A percentile compares a stretch with the other conserved stretches of the same genome.
These are phyloP conservation scores for Durotheca rogersii DNA, from an alignment of 495 filamentous ascomycete genomes.

Conservation along the genomic window DNA sequence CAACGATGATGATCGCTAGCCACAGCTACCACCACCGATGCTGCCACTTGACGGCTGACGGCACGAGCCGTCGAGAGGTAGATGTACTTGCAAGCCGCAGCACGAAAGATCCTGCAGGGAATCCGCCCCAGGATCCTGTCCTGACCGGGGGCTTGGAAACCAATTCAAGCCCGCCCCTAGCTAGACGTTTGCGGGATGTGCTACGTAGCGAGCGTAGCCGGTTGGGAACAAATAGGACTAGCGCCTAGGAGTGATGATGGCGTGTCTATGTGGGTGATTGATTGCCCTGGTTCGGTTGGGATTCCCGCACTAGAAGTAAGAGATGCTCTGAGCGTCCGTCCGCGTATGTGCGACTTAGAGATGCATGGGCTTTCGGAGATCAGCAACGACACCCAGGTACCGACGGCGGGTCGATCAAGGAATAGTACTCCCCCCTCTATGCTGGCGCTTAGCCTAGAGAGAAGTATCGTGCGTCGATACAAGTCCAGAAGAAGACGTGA, in stretches of 20 bases:
- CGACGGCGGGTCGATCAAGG: conserved; percentile 2
- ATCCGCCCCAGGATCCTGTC: conserved; percentile 18
- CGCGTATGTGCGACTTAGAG: conserved; percentile 17
- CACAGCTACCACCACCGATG: no score
- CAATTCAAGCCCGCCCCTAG: conserved; percentile 25
- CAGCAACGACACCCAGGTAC: conserved; percentile 5
- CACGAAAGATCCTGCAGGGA: conserved; percentile 25
- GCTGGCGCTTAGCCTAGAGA: not conserved
- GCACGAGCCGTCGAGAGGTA: conserved; percentile 9
- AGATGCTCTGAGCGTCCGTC: conserved; percentile 9
- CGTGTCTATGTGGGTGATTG: conserved; percentile 22
- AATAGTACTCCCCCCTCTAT: no score
- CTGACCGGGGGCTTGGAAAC: conserved; percentile 23
- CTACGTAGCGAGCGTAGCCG: conserved; percentile 24
- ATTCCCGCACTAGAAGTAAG: conserved; percentile 6
- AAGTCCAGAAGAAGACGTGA: conserved; percentile 13
- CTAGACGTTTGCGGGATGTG: conserved; percentile 31
- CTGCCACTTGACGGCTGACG: conserved; percentile 5
- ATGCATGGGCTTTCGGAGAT: conserved; percentile 2
- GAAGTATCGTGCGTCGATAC: not conserved
- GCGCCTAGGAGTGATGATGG: conserved; percentile 8
- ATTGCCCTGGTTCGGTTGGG: conserved; percentile 20
- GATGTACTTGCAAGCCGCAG: conserved; percentile 26
- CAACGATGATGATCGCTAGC: no score
- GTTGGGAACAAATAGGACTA: conserved; percentile 16